Evolutionary conservation across 202 grass and related monocot species (phyloP).

Genomic region (Carex sylvatica): DNA sequence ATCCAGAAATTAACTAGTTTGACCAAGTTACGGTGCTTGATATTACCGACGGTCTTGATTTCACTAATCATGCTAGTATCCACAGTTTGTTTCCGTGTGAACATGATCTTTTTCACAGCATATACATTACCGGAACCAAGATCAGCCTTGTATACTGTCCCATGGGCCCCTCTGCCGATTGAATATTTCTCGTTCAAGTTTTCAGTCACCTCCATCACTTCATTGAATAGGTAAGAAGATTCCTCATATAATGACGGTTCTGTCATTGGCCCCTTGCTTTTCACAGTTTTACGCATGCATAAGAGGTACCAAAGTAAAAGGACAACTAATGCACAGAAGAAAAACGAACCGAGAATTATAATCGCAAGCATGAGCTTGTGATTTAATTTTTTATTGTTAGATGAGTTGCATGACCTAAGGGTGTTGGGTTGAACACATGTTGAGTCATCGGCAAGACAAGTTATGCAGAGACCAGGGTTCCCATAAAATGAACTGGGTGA

Average conservation of each 20-base stretch:
- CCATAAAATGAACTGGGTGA: conserved; percentile 61
- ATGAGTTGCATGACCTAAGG: conserved; percentile 37
- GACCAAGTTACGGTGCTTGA: conserved; percentile 74
- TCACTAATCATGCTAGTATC: conserved; percentile 66
- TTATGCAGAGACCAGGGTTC: conserved; percentile 59
- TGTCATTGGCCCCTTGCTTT: conserved; percentile 20
- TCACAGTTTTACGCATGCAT: conserved; percentile 31
- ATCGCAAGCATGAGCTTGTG: conserved; percentile 23
- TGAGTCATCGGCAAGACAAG: conserved; percentile 36
- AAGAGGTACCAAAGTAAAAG: conserved; percentile 40
- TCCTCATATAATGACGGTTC: conserved; percentile 20
- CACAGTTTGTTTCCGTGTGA: conserved; percentile 33
- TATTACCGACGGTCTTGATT: conserved; percentile 58
- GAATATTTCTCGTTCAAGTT: conserved; percentile 61
- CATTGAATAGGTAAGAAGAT: conserved; percentile 24
- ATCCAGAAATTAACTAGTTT: conserved; percentile 71
- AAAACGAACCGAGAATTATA: conserved; percentile 41
- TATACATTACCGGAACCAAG: conserved; percentile 44
- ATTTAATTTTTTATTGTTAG: conserved; percentile 29
- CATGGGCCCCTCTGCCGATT: conserved; percentile 64
- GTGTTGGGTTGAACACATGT: conserved; percentile 34
- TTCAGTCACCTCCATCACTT: conserved; percentile 61
- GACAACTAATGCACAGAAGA: conserved; percentile 35
- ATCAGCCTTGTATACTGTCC: conserved; percentile 70
- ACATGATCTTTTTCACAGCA: conserved; percentile 69